Percentiles rank a stretch among this genome's conserved stretches.
phyloP scores from a whole-genome alignment of 164 flowering plant genomes.

The Malania oleifera region DNA sequence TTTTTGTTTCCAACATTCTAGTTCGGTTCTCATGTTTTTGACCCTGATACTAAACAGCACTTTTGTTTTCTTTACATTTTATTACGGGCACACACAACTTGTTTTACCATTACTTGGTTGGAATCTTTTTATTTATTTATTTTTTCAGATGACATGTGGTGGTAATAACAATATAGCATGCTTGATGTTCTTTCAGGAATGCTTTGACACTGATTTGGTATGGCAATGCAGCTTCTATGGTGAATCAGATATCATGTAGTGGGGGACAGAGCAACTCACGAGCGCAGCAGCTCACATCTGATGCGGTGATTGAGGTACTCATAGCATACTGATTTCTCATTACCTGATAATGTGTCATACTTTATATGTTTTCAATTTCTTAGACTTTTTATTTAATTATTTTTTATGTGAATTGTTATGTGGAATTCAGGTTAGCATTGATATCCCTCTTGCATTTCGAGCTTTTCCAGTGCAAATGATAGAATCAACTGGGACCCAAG shows the following conservation, averaged over 20 bases:
- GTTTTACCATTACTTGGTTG: no score
- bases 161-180: no score
- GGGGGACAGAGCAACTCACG: constrained; percentile 30
- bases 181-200: constrained; percentile 57
- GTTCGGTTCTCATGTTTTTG: no score
- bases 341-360: not conserved
- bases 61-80: no score
- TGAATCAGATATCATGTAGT: constrained; percentile 69
- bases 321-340: not conserved
- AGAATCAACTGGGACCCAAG: constrained; percentile 80
- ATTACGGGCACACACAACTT: no score
- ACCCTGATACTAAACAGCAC: no score
- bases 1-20: no score
- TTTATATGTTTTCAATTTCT: not conserved
- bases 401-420: not conserved
- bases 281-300: constrained; percentile 63
- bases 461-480: constrained; percentile 63
- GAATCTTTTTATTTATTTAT: no score
- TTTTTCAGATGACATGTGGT: no score
- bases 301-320: constrained; percentile 77
- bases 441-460: constrained; percentile 77
- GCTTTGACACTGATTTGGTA: constrained; percentile 67
- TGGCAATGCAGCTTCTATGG: constrained; percentile 98
- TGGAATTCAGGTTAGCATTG: constrained; percentile 61
- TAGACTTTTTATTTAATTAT: no score